These are phyloP conservation scores for Albatrellus ellisii DNA, from an alignment of 768 basidiomycete genomes.

Conservation along the genomic window DNA sequence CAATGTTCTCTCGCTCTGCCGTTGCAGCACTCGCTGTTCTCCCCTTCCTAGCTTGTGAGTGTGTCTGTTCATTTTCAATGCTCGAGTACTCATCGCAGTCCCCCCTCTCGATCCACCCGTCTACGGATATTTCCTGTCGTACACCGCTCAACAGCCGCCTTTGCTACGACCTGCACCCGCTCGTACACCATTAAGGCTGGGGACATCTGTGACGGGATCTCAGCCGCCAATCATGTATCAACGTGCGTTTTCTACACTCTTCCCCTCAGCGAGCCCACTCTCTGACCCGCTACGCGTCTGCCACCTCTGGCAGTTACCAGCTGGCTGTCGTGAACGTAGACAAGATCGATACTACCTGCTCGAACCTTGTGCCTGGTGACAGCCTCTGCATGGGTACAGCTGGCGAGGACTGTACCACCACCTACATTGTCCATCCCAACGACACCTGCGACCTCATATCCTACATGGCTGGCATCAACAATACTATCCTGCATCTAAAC, in stretches of 20 bases:
- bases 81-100: neutral
- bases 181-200: slow-evolving; percentile 41
- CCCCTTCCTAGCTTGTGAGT: slow-evolving; percentile 33
- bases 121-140: neutral
- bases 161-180: slow-evolving; percentile 39
- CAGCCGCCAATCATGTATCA: slow-evolving; percentile 43
- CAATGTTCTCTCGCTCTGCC: slow-evolving; percentile 27
- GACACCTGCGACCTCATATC: slow-evolving; percentile 50
- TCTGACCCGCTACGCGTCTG: neutral
- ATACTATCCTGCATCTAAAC: slow-evolving; percentile 44
- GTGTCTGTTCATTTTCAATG: neutral
- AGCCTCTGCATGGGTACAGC: slow-evolving; percentile 47
- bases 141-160: slow-evolving; percentile 6
- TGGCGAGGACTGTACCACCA: slow-evolving; percentile 48
- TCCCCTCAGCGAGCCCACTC: slow-evolving; percentile 2
- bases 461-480: slow-evolving; percentile 29
- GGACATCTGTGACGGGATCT: slow-evolving; percentile 60
- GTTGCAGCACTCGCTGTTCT: slow-evolving; percentile 30
- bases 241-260: slow-evolving; percentile 29
- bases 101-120: neutral
- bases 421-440: slow-evolving; percentile 40
- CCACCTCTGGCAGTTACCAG: slow-evolving; percentile 45
- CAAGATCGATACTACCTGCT: slow-evolving; percentile 38
- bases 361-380: slow-evolving; percentile 39
- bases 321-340: slow-evolving; percentile 48